Conservation (phyloP, 805 yeast genomes). For the Maudiozyma bulderi region DNA sequence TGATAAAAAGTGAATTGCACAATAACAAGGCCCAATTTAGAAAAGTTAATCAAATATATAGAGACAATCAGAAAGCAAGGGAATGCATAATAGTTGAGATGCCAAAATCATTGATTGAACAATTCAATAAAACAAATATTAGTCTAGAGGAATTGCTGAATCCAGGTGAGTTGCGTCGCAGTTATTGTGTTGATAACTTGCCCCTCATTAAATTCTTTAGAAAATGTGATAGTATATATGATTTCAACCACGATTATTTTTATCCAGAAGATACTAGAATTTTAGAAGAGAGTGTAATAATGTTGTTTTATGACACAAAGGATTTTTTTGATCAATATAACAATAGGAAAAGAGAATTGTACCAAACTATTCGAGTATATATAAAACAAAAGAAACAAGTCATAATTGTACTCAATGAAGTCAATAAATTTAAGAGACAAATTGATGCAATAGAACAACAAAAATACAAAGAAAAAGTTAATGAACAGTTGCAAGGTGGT, state of each 20-base stretch:
- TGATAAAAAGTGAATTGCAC: constrained; percentile 2
- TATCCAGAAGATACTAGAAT: constrained; percentile 40
- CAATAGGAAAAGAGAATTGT: constrained; percentile 18
- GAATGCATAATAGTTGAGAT: constrained; percentile 40
- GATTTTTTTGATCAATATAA: constrained; percentile 33
- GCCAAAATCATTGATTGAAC: constrained; percentile 25
- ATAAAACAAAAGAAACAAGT: constrained; percentile 24
- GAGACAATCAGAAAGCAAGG: constrained; percentile 43
- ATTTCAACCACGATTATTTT: constrained; percentile 39
- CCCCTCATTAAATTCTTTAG: constrained; percentile 49
- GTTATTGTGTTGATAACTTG: constrained; percentile 15
- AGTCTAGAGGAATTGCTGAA: constrained; percentile 11
- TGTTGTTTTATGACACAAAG: constrained; percentile 39
- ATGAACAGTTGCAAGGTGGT: constrained; percentile 17
- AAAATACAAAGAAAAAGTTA: constrained; percentile 33
- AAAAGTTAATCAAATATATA: constrained; percentile 30
- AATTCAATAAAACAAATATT: constrained; percentile 22
- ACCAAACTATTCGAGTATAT: constrained; percentile 17
- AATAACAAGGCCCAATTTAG: constrained; percentile 15
- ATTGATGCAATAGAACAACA: constrained; percentile 39
- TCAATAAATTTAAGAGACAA: constrained; percentile 37
- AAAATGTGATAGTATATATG: constrained; percentile 39
- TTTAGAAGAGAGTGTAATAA: constrained; percentile 35
- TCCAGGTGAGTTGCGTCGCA: constrained; percentile 20
- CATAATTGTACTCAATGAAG: constrained; percentile 40